Base-by-base conservation (phyloP, 2,329 filamentous ascomycete species). In the Gremmenia infestans region DNA sequence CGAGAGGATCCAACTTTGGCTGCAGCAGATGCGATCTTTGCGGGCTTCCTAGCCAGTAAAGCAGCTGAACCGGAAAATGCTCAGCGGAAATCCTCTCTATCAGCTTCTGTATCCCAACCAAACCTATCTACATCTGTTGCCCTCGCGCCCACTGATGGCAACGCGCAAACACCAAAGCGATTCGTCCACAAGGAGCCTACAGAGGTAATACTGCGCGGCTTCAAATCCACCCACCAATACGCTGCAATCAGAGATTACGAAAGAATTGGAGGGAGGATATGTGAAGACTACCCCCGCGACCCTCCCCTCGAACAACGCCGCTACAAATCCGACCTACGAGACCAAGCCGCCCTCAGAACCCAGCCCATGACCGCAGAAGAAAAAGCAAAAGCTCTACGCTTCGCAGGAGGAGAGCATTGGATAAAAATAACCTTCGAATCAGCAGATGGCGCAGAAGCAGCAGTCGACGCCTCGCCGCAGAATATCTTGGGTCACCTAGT, bases 231-330 rank as follows among this genome's bases (percentile, higher is more conserved):
- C 71, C 75, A 86, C 73, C 79, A 91, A 76, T 97, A 94, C 81
- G 91, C 92, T 28, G 91, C 91, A 36, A 86, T 97, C 65, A 85
- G 88, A 63, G 89, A 90, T 73, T 97, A 88, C 74, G 93, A 97
- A 75, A 82, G 86, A 58, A 85, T 96, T 43, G 93, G 89, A 6
- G 92, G 92, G 25, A 76, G 83, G 60, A 90, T 97, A 69, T 92
- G 92, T 72, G 93, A 97, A 74, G 92, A 97, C 73, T 97, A 97
- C 72, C 85, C 91, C 8, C 86, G 93, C 60, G 86, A 89, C 61
- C 87, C 93, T n/a, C 88, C 89, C 2, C 78, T 83, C 54, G 80
- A 85, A 60, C 81, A 83, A 67, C 78, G 81, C 55, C 80, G 87
- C 56, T 93, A 88, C 75, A 88, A 89, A 68, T 81, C 86, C 1